A percentile compares a stretch with the other conserved stretches of the same genome.
These are phyloP conservation scores for Cryoendolithus antarcticus DNA, from an alignment of 2,329 filamentous ascomycete genomes.

Conservation along the genomic window DNA sequence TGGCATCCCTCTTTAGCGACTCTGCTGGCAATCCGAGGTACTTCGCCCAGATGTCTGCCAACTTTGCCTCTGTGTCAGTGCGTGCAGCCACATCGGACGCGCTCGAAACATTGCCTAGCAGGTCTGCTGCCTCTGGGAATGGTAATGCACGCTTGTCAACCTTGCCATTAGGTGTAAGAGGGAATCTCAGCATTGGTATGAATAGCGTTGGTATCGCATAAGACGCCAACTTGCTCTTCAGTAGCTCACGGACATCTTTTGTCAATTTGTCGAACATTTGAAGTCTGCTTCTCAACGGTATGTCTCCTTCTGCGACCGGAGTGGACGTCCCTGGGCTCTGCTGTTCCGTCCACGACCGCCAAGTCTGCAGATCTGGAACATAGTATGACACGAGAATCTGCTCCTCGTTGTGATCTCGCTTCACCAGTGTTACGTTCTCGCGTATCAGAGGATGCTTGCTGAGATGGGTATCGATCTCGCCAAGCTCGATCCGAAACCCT, in stretches of 20 bases:
- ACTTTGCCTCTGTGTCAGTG: constrained; percentile 47
- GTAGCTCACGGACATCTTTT: constrained; percentile 50
- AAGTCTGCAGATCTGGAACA: constrained; percentile 67
- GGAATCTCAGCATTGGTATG: constrained; percentile 59
- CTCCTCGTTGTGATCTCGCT: constrained; percentile 75
- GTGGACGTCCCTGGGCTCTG: constrained; percentile 12
- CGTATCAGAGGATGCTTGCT: constrained; percentile 62
- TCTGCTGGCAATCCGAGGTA: constrained; percentile 52
- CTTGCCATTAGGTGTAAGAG: constrained; percentile 77
- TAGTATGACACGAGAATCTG: constrained; percentile 79
- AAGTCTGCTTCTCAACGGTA: constrained; percentile 6
- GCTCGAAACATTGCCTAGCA: constrained; percentile 42
- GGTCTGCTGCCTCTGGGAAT: constrained; percentile 63
- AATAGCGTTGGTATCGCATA: constrained; percentile 68
- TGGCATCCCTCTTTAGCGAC: constrained; percentile 49
- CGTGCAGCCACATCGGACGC: constrained; percentile 34
- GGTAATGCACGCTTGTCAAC: constrained; percentile 68
- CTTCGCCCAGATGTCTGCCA: constrained; percentile 64
- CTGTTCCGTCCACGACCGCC: constrained; percentile 54
- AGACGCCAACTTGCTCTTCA: constrained; percentile 58
- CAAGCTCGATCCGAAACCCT: constrained; percentile 88
- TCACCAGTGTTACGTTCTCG: constrained; percentile 75
- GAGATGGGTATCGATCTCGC: constrained; percentile 80
- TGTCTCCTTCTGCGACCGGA: constrained; percentile 2
- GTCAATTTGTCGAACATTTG: constrained; percentile 47